Evolutionary conservation across 345 rosid species (phyloP), one percentile per base, ranked within the genome.

Genomic region (Gossypium anomalum): DNA sequence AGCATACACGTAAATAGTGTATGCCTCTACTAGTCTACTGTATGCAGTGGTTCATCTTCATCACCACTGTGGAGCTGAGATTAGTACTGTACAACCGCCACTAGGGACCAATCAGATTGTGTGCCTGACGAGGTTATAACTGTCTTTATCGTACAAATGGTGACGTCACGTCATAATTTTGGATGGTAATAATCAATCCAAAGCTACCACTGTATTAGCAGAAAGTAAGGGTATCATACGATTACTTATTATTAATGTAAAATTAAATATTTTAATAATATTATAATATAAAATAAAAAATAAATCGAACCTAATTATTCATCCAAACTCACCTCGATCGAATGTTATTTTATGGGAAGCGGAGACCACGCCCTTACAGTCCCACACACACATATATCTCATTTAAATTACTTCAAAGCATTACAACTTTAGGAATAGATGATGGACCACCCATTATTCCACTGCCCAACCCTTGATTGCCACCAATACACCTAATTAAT

Each of bases 361-460:
- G 77, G 87, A 67, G 87, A 80, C 79, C 89, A 82, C 84, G 85
- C 86, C 79, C 61, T 51, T 70, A 1, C 75, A 44, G 77, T 67
- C 85, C 79, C 85, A 73, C 72, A 22, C 22, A 49, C 29, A 60
- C 10, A 77, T 45, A 45, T 23, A 47, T 60, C 29, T 22, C 71
- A 72, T 74, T 77, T 75, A 72, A 34, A 34, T 34, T 34, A 34
- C 38, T 34, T 34, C 38, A 4, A 34, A 4, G 38, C 38, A 4
- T 34, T 34, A 34, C 38, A 34, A 4, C 38, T 4, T 71, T 67
- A 74, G 75, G 78, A 71, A 69, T 72, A 52, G 10, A 60, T 27
- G 1, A 25, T 82, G 93, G 90, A 87, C 90, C 90, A 80, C 82
- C 48, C 72, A 53, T 79, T 47, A 62, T 57, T 74, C 65, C 76